Percentiles rank a stretch among this genome's conserved stretches.
Conservation (phyloP, 2,329 filamentous ascomycete species). For the Metarhizium robertsii region DNA sequence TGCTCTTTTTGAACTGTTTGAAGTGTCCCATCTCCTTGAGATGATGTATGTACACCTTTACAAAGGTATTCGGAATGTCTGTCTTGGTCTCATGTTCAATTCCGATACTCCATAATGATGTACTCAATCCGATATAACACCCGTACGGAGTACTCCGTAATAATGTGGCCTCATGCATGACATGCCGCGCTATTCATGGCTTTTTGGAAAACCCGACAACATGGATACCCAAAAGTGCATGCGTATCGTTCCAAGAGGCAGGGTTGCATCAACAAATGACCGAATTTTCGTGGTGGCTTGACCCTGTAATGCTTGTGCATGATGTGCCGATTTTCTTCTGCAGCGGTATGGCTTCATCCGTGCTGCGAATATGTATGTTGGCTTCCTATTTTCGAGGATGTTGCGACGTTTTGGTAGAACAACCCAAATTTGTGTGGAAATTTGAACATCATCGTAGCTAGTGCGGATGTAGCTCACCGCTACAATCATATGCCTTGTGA, state of each 20-base stretch:
- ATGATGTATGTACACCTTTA: background rate
- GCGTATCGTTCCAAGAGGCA: background rate
- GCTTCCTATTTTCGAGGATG: background rate
- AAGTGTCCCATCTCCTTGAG: background rate
- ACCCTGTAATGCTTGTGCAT: background rate
- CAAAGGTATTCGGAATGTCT: background rate
- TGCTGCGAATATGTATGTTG: background rate
- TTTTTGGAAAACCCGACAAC: slow-evolving; percentile 6
- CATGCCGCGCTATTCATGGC: slow-evolving; percentile 8
- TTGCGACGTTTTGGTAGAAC: background rate
- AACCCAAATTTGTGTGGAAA: background rate
- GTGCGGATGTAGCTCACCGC: slow-evolving; percentile 2
- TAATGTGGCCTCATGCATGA: slow-evolving; percentile 11
- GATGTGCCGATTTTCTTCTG: background rate
- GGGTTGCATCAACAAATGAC: slow-evolving; percentile 3
- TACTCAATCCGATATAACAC: background rate
- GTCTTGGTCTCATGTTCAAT: background rate
- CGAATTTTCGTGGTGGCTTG: background rate
- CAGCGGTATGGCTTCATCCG: background rate
- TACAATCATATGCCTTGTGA: slow-evolving; percentile 2
- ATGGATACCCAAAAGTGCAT: slow-evolving; percentile 6
- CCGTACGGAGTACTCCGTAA: background rate
- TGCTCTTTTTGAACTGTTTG: background rate
- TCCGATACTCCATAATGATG: background rate
- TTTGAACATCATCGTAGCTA: background rate